phyloP scores from a whole-genome alignment of 495 filamentous ascomycete species.

The Jackrogersella minutella region DNA sequence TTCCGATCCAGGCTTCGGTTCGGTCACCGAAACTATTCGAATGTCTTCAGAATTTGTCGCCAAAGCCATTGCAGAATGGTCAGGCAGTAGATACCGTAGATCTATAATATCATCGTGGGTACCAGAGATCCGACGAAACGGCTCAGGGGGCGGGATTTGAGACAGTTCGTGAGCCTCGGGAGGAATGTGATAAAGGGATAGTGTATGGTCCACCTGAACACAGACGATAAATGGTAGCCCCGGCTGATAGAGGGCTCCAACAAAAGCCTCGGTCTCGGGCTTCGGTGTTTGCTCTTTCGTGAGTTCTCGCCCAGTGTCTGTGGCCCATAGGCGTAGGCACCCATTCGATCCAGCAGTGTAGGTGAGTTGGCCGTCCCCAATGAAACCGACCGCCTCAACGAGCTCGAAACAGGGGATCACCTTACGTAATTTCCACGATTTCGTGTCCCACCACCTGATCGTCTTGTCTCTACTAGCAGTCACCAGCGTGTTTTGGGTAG shows the following conservation, averaged over 20 bases:
- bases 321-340: slow-evolving; percentile 81
- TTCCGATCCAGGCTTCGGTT: slow-evolving; percentile 41
- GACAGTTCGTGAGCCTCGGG: slow-evolving; percentile 41
- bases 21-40: slow-evolving; percentile 73
- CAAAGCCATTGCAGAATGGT: slow-evolving; percentile 82
- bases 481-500: slow-evolving; percentile 74
- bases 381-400: slow-evolving; percentile 83
- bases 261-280: slow-evolving; percentile 71
- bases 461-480: slow-evolving; percentile 97
- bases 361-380: slow-evolving; percentile 71
- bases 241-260: slow-evolving; percentile 71
- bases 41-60: slow-evolving; percentile 96
- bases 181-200: slow-evolving; percentile 73
- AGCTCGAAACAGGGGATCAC: slow-evolving; percentile 86
- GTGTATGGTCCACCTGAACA: slow-evolving; percentile 87
- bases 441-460: slow-evolving; percentile 86
- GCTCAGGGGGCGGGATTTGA: slow-evolving; percentile 47
- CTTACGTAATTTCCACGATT: slow-evolving; percentile 81
- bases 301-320: slow-evolving; percentile 76
- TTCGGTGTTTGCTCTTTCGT: slow-evolving; percentile 70
- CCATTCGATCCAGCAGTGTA: slow-evolving; percentile 90
- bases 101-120: slow-evolving; percentile 98
- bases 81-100: slow-evolving; percentile 79
- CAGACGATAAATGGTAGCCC: slow-evolving; percentile 74
- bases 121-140: slow-evolving; percentile 82